Evolutionary conservation across 768 basidiomycete genomes (phyloP), one percentile per base, ranked within the genome.

Genomic region (Tricholoma sp.): DNA sequence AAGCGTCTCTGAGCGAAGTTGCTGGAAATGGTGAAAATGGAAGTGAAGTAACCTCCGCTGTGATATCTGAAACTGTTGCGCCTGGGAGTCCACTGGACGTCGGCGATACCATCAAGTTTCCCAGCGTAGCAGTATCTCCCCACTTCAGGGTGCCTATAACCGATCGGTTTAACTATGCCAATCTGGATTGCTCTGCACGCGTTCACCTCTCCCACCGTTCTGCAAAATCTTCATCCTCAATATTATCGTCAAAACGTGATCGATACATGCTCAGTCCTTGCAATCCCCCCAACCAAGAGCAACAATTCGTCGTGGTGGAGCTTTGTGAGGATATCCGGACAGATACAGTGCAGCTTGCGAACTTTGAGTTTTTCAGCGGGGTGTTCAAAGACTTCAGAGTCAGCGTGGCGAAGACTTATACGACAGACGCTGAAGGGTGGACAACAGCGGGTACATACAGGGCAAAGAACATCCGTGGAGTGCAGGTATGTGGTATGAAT

Each of bases 231-330:
- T 74, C 91, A 0, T 83, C 87, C 0, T 82, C 90, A 1, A 90
- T 99, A 55, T 80, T 99, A 8, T 88, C 90, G 27, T 86, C 85
- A 31, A 94, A 94, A 72, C 89, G 88, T 68, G 96, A 98, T 71
- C 77, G 85, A 61, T 98, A 98, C 78, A 96, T 98, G 97, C 87
- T 98, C 63, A 92, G 89, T 55, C 96, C 95, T 0, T 99, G 97
- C 66, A 76, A 79, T 29, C 71, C 76, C 3, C 71, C 76, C 14
- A 83, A 82, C 31, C 71, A 84, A 59, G 78, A 76, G 59, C 68
- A 74, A 5, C 86, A 90, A 62, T 98, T 86, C 71, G 88, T 98
- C 32, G 86, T 97, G 32, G 88, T 98, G 46, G 97, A 99, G 71
- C 83, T 98, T 14, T 99, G 97, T 74, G 96, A 98, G 62, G 97